Percentiles rank a stretch among this genome's conserved stretches.
These are phyloP conservation scores for Penicillium paxilli DNA, from an alignment of 495 filamentous ascomycete species.

Conservation along the genomic window DNA sequence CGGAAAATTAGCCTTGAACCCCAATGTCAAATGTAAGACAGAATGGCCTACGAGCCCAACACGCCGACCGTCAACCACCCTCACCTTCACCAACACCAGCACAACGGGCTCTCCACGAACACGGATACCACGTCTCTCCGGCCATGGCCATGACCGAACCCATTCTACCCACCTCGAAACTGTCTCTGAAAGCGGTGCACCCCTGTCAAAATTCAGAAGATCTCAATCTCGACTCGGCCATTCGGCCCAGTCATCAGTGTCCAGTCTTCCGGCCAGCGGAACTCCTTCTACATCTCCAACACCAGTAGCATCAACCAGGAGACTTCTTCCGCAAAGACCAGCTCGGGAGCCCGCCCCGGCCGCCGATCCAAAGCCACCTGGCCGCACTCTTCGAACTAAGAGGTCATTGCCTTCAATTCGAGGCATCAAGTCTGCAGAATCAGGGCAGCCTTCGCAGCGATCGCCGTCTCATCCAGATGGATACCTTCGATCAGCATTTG, in stretches of 20 bases:
- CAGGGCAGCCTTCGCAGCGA: slow-evolving; percentile 32
- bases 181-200: slow-evolving; percentile 86
- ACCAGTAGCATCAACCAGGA: slow-evolving; percentile 56
- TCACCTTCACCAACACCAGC: slow-evolving; percentile 80
- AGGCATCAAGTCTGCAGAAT: slow-evolving; percentile 39
- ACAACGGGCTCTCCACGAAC: slow-evolving; percentile 51
- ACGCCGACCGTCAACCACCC: slow-evolving; percentile 72
- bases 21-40: slow-evolving; percentile 85
- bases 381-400: slow-evolving; percentile 78
- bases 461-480: slow-evolving; percentile 43
- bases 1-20: slow-evolving; percentile 81
- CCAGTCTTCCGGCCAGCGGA: slow-evolving; percentile 58
- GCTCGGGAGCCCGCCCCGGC: slow-evolving; percentile 49
- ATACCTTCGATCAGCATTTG: slow-evolving; percentile 40
- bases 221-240: slow-evolving; percentile 68
- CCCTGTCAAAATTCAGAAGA: slow-evolving; percentile 57
- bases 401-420: slow-evolving; percentile 84
- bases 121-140: slow-evolving; percentile 63
- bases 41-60: slow-evolving; percentile 65
- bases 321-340: slow-evolving; percentile 56
- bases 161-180: slow-evolving; percentile 80
- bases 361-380: slow-evolving; percentile 66
- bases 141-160: slow-evolving; percentile 62
- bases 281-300: slow-evolving; percentile 53
- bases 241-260: slow-evolving; percentile 64